These are phyloP conservation scores for Vaccinium corymbosum DNA, from an alignment of 148 eudicot genomes.

Conservation along the genomic window DNA sequence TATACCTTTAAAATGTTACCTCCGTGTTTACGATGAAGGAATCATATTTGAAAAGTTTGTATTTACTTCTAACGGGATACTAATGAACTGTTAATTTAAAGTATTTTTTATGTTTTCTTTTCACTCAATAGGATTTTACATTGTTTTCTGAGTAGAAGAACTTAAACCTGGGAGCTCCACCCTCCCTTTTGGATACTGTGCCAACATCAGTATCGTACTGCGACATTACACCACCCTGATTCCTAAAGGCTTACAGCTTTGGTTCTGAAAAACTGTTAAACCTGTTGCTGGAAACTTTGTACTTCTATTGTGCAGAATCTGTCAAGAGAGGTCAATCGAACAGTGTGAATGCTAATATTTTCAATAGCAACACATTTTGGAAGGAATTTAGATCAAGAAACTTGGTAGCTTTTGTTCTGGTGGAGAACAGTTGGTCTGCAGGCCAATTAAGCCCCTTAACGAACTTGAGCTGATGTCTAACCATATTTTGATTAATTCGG, in stretches of 20 bases:
- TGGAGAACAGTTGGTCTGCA: not conserved
- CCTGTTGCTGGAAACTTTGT: not conserved
- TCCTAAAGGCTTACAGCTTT: not conserved
- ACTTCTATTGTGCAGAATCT: not conserved
- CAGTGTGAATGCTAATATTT: not conserved
- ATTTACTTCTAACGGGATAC: not conserved
- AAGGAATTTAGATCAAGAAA: constrained; percentile 3
- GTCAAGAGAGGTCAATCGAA: not conserved
- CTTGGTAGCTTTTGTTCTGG: not conserved
- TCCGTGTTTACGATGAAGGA: not conserved
- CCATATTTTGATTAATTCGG: not conserved
- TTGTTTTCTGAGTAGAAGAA: not conserved
- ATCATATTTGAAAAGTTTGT: not conserved
- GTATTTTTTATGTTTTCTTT: not conserved
- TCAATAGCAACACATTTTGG: not conserved
- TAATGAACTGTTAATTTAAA: not conserved
- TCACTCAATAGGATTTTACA: not conserved
- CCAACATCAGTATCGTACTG: not conserved
- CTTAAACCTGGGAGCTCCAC: constrained; percentile 1
- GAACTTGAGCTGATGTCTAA: not conserved
- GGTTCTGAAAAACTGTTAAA: not conserved
- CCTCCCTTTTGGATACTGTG: not conserved
- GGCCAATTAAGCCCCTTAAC: not conserved
- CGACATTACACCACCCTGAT: not conserved
- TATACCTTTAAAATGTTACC: not conserved